Evolutionary conservation across 306 rosid genomes (phyloP).

Genomic region (Rubus parviflorus): DNA sequence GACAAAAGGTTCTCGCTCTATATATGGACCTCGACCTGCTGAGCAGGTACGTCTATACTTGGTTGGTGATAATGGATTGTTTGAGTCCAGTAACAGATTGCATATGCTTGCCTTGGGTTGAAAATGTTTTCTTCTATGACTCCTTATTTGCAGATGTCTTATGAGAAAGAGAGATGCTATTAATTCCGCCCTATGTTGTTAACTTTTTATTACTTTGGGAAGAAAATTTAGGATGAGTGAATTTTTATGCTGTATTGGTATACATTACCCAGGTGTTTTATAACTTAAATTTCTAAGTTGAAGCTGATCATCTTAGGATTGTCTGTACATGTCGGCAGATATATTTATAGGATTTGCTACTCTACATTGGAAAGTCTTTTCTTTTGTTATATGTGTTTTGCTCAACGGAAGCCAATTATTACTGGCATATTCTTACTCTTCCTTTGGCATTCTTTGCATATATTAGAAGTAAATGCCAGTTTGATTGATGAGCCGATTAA

Average conservation of each 20-base stretch:
- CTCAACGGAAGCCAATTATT: neutral
- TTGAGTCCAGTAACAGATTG: neutral
- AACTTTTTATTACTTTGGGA: neutral
- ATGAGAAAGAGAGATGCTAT: neutral
- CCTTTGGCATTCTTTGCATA: neutral
- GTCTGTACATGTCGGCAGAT: neutral
- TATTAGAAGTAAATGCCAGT: neutral
- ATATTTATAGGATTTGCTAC: neutral
- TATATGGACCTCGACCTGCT: conserved; percentile 84
- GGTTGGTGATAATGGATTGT: neutral
- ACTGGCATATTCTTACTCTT: neutral
- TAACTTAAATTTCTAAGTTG: neutral
- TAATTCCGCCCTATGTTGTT: neutral
- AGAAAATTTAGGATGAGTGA: neutral
- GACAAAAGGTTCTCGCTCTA: conserved; percentile 65
- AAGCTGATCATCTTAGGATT: neutral
- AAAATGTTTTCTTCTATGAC: neutral
- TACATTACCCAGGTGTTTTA: neutral
- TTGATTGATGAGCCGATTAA: conserved; percentile 14
- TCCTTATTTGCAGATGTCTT: conserved; percentile 21
- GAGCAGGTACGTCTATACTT: conserved; percentile 57
- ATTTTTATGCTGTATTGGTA: neutral
- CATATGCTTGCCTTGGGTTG: neutral
- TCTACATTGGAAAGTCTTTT: neutral
- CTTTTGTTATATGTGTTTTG: neutral